Base-by-base conservation (phyloP, 441 rosid species). In the Populus trichocarpa region DNA sequence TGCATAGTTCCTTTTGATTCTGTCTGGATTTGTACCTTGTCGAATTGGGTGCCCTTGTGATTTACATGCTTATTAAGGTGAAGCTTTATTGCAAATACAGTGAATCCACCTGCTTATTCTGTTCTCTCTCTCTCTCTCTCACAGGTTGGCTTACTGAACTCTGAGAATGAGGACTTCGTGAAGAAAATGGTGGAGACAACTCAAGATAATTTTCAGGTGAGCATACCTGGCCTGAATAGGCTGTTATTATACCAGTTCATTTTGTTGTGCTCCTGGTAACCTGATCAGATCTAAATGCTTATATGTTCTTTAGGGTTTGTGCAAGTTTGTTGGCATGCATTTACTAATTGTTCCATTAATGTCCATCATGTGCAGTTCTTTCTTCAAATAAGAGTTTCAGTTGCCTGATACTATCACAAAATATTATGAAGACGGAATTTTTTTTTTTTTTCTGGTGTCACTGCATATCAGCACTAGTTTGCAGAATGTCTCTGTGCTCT, bases 141-240 rank as follows among this genome's bases (percentile, higher is more conserved):
- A 53, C 74, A 97, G 98, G 84, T 93, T 84, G 98, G 97, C 64
- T 85, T 94, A 81, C 72, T 97, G 88, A 94, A 97, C 42, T 50
- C n/a, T 7, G 6, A 10, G 28, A 87, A 97, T 74, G 99, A 97
- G 87, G 98, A 93, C 18, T 91, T 90, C 32, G 98, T 87, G 35
- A 74, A 67, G 81, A 87, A 82, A 78, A 20, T 93, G 42, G 87
- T 95, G 78, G 95, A 88, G 76, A 87, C 50, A 57, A 83, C 84
- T 79, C 96, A 92, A 76, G 78, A 79, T 72, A 79, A 85, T 81
- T 89, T 94, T 78, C 99, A 95, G 96, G 98, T 93, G 80, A 82
- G 83, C 74, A 72, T 73, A 64, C 64, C 64, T 22, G 63, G 26
- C 33, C 36, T 66, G 53, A 16, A 78, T 28, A 16, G 36, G 78